phyloP scores from a whole-genome alignment of 495 filamentous ascomycete species.

The Penicillium flavigenum region DNA sequence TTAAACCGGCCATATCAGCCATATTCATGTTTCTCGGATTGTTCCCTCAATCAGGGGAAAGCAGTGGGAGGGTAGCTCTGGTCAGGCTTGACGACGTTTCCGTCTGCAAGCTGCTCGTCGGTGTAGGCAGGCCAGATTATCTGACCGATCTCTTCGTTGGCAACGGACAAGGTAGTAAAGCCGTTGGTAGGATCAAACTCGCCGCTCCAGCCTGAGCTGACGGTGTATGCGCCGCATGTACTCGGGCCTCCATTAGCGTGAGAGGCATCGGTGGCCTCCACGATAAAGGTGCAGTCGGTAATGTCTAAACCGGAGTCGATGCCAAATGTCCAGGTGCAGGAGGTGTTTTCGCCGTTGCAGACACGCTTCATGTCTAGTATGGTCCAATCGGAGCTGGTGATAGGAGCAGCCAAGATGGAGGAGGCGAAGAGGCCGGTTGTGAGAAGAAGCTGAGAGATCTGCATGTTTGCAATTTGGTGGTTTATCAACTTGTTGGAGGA shows the following conservation, averaged over 20 bases:
- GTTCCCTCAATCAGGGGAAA: conserved; percentile 28
- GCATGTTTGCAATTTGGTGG: conserved; percentile 39
- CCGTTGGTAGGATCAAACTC: conserved; percentile 53
- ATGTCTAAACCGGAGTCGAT: conserved; percentile 40
- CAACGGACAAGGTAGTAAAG: conserved; percentile 53
- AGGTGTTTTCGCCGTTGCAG: conserved; percentile 46
- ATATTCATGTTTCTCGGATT: not conserved
- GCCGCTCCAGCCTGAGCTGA: conserved; percentile 57
- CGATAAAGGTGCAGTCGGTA: conserved; percentile 41
- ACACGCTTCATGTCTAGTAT: conserved; percentile 47
- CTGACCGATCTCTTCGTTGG: conserved; percentile 30
- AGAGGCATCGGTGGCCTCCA: conserved; percentile 42
- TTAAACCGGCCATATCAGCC: not conserved
- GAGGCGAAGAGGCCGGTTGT: conserved; percentile 38
- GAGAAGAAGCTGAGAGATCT: conserved; percentile 42
- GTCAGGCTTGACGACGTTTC: conserved; percentile 50
- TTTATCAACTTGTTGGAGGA: not conserved
- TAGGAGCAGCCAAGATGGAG: conserved; percentile 40
- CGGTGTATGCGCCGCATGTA: conserved; percentile 48
- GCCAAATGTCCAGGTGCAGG: conserved; percentile 49
- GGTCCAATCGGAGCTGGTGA: conserved; percentile 45
- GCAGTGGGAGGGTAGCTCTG: conserved; percentile 52
- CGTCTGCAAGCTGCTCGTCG: conserved; percentile 46
- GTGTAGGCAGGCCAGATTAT: conserved; percentile 52
- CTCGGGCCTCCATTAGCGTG: conserved; percentile 37